Evolutionary conservation across 306 rosid genomes (phyloP).

Genomic region (Cucurbita argyrosperma): DNA sequence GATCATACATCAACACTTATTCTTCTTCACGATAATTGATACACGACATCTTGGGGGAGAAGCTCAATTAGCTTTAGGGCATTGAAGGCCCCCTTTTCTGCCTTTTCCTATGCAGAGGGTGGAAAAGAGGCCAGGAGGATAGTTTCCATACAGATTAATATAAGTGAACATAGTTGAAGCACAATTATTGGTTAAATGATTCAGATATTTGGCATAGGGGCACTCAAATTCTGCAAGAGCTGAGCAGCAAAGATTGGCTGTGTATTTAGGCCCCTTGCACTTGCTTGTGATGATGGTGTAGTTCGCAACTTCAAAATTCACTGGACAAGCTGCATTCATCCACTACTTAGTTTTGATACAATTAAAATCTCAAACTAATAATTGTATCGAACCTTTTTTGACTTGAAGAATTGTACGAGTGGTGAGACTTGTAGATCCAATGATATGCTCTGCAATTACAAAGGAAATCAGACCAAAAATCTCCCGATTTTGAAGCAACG

Average conservation of each 20-base stretch:
- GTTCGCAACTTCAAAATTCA: conserved; percentile 67
- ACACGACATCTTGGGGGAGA: not conserved
- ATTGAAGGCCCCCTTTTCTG: not conserved
- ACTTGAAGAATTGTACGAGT: not conserved
- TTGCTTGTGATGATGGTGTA: conserved; percentile 67
- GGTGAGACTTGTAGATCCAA: not conserved
- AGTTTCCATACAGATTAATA: conserved; percentile 69
- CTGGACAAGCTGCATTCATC: conserved; percentile 62
- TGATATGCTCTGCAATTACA: not conserved
- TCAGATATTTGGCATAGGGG: conserved; percentile 48
- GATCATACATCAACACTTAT: not conserved
- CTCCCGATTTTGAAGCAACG: not conserved
- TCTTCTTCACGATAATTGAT: not conserved
- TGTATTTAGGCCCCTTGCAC: conserved; percentile 79
- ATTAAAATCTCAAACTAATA: too few species aligned
- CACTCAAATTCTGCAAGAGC: conserved; percentile 68
- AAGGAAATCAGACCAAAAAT: not conserved
- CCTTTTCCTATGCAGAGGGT: not conserved
- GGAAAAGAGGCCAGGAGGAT: conserved; percentile 84
- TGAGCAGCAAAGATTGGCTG: conserved; percentile 35
- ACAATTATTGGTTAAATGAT: conserved; percentile 60
- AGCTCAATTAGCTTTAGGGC: not conserved
- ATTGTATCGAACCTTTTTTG: not conserved
- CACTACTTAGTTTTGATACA: too few species aligned
- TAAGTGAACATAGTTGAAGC: conserved; percentile 90